Evolutionary conservation across 163 green algal genomes (phyloP).

Genomic region (Coccomyxa subellipsoidea): DNA sequence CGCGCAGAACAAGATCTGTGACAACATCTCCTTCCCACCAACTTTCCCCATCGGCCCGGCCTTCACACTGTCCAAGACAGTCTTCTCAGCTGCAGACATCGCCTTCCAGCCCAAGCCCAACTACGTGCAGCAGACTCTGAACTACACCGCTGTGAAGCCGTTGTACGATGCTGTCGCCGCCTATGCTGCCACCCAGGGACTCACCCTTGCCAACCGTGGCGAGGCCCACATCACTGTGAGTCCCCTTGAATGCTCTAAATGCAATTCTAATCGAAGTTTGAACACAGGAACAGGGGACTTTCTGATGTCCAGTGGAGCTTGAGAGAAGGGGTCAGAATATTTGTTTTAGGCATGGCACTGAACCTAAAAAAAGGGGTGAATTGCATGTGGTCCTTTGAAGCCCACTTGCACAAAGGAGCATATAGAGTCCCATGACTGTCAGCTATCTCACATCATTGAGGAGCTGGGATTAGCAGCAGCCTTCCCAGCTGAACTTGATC

Average conservation of each 20-base stretch:
- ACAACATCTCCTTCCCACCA: neutral
- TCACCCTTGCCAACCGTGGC: neutral
- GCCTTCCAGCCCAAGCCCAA: slow-evolving; percentile 1
- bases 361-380: too few species aligned
- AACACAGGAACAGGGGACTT: too few species aligned
- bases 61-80: neutral
- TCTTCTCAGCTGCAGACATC: neutral
- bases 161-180: neutral
- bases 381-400: too few species aligned
- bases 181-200: neutral
- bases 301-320: neutral
- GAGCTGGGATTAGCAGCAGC: too few species aligned
- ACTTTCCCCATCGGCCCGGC: neutral
- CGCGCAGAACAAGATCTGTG: neutral
- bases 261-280: too few species aligned
- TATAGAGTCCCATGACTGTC: too few species aligned
- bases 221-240: slow-evolving; percentile 3
- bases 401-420: too few species aligned
- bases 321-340: neutral
- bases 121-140: neutral
- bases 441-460: too few species aligned
- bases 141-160: neutral
- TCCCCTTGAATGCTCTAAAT: neutral
- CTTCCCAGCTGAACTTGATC: too few species aligned
- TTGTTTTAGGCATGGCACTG: neutral